phyloP scores from a whole-genome alignment of 176 grass and related monocot species.

The Hordeum marinum region DNA sequence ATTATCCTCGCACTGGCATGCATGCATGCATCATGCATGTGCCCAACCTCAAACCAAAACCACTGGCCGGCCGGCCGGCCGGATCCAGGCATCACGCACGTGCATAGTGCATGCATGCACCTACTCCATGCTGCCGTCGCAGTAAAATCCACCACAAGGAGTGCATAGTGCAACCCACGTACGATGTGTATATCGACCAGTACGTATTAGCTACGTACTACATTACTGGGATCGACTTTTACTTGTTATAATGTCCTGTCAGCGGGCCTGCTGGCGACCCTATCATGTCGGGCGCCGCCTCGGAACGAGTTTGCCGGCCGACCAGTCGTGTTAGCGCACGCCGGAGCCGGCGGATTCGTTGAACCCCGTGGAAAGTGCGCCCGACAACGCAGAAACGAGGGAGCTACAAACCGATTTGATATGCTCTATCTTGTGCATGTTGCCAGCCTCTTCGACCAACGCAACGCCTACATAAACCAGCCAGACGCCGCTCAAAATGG shows the following conservation, averaged over 20 bases:
- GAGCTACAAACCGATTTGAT: neutral
- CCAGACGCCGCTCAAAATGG: neutral
- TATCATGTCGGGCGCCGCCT: neutral
- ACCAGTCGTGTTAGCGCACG: neutral
- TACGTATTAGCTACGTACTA: neutral
- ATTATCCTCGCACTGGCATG: neutral
- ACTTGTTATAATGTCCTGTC: neutral
- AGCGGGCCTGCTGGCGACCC: neutral
- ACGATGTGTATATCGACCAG: too few relatives aligned
- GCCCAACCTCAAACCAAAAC: too few relatives aligned
- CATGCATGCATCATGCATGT: too few relatives aligned
- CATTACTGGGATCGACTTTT: neutral
- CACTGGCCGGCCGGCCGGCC: too few relatives aligned
- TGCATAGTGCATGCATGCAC: too few relatives aligned
- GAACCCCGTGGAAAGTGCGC: neutral
- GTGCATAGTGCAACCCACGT: neutral
- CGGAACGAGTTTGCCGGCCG: neutral
- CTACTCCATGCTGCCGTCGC: too few relatives aligned
- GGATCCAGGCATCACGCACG: too few relatives aligned
- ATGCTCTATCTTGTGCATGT: neutral
- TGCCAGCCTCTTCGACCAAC: too few relatives aligned
- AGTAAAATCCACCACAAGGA: neutral
- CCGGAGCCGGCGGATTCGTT: neutral
- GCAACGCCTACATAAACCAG: neutral
- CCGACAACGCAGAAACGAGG: neutral